Evolutionary conservation across 2,329 filamentous ascomycete genomes (phyloP).

Genomic region (Passalora sequoiae): DNA sequence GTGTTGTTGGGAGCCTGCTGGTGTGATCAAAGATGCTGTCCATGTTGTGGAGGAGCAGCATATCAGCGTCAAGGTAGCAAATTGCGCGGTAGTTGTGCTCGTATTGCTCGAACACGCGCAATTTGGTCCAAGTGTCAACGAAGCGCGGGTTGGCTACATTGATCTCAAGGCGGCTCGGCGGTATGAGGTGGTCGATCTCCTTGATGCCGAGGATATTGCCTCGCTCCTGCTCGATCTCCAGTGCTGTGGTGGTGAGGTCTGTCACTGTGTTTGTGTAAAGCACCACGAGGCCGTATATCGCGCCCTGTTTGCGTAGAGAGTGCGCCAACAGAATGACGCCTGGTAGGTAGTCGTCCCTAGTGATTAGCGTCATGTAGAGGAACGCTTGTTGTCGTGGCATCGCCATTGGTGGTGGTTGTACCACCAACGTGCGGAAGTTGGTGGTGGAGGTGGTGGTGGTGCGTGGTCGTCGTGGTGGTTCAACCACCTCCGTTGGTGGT

Average conservation of each 20-base stretch:
- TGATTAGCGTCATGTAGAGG: slow-evolving; percentile 49
- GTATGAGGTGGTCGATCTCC: slow-evolving; percentile 39
- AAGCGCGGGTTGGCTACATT: slow-evolving; percentile 47
- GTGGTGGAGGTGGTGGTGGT: no score
- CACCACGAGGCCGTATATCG: slow-evolving; percentile 45
- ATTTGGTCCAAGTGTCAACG: slow-evolving; percentile 51
- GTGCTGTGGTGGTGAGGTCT: slow-evolving; percentile 35
- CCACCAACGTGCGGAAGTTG: no score
- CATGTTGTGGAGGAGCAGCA: slow-evolving; percentile 43
- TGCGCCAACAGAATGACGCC: slow-evolving; percentile 48
- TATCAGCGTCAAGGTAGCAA: slow-evolving; percentile 50
- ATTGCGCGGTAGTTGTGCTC: slow-evolving; percentile 35
- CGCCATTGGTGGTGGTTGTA: not conserved
- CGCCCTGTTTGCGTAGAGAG: slow-evolving; percentile 42
- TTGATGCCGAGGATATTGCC: slow-evolving; percentile 41
- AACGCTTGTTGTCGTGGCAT: no score
- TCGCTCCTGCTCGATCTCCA: slow-evolving; percentile 39
- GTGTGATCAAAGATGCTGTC: slow-evolving; percentile 41
- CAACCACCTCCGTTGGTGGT: no score
- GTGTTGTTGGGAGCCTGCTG: slow-evolving; percentile 29
- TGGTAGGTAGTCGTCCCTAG: slow-evolving; percentile 46
- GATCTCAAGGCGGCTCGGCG: slow-evolving; percentile 34
- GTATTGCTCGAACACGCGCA: slow-evolving; percentile 47
- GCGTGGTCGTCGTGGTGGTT: no score
- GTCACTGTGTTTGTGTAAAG: slow-evolving; percentile 44